These are phyloP conservation scores for Fusarium odoratissimum DNA, from an alignment of 2,329 filamentous ascomycete genomes.

Conservation along the genomic window DNA sequence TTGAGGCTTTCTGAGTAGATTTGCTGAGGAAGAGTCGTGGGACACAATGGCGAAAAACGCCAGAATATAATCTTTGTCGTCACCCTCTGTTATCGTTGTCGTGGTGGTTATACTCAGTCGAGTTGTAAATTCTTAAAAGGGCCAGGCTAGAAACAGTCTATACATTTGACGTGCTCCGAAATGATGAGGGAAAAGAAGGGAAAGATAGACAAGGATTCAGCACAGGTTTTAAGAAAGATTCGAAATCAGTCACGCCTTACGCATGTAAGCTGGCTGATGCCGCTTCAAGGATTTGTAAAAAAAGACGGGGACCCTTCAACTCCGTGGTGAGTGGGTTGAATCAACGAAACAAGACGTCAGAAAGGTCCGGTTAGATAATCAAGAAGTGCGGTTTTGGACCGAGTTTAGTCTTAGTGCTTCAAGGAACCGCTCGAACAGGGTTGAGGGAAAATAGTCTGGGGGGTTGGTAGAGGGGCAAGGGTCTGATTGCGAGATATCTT, in stretches of 20 bases:
- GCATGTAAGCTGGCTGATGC: slow-evolving; percentile 33
- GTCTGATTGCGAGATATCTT: slow-evolving; percentile 9
- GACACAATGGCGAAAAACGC: slow-evolving; percentile 18
- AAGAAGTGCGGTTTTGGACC: slow-evolving; percentile 2
- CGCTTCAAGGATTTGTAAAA: slow-evolving; percentile 7
- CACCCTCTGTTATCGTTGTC: neutral
- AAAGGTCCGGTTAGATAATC: slow-evolving; percentile 14
- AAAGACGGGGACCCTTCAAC: slow-evolving; percentile 20
- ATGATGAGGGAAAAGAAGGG: neutral
- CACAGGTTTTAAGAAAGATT: slow-evolving; percentile 17
- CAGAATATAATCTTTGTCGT: neutral
- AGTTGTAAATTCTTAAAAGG: neutral
- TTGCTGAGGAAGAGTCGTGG: neutral
- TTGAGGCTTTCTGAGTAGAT: neutral
- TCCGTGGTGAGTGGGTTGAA: slow-evolving; percentile 23
- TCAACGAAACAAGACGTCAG: slow-evolving; percentile 25
- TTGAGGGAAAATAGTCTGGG: slow-evolving; percentile 4
- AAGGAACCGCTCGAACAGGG: slow-evolving; percentile 11
- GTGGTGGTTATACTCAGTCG: neutral
- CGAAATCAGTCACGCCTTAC: slow-evolving; percentile 19
- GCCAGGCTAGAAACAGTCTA: neutral
- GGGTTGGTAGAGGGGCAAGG: slow-evolving; percentile 8
- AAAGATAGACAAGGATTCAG: slow-evolving; percentile 3
- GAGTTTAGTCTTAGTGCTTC: slow-evolving; percentile 12
- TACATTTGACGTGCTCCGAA: neutral